Conservation (phyloP, 352 stramenopile species). For the Lagenidium giganteum region DNA sequence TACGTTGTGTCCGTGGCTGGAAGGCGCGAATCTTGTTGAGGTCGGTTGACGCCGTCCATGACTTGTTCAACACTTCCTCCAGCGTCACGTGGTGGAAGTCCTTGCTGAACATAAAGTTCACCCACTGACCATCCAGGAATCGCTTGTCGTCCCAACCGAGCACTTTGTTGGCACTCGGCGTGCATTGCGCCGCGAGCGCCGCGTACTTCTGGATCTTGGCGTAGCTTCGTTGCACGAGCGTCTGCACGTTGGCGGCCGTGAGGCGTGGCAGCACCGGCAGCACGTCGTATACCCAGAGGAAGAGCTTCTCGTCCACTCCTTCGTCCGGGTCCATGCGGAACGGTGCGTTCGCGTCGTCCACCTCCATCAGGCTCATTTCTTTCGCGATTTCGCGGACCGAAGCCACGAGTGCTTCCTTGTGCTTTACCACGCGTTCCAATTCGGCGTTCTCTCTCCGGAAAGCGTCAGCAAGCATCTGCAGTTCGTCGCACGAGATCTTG, state of each 20-base stretch:
- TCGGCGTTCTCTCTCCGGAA: constrained; percentile 12
- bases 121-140: constrained; percentile 13
- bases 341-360: constrained; percentile 7
- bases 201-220: constrained; percentile 13
- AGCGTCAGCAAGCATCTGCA: constrained; percentile 2
- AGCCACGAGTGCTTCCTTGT: no score
- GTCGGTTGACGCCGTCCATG: constrained; percentile 17
- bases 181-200: not conserved
- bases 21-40: constrained; percentile 15
- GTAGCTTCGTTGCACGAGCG: constrained; percentile 12
- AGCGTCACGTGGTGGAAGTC: constrained; percentile 17
- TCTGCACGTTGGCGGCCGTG: not conserved
- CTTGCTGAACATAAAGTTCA: constrained; percentile 24
- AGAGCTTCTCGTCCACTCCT: no score
- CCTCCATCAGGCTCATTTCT: constrained; percentile 6
- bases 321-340: constrained; percentile 14
- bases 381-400: constrained; percentile 4
- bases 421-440: no score
- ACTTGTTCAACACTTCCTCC: constrained; percentile 13
- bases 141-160: constrained; percentile 21
- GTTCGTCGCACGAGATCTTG: no score
- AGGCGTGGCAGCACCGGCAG: constrained; percentile 7
- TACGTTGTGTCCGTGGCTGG: constrained; percentile 14
- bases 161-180: constrained; percentile 8
- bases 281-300: constrained; percentile 14